These are phyloP conservation scores for Byssothecium circinans DNA, from an alignment of 2,329 filamentous ascomycete genomes.

Conservation along the genomic window DNA sequence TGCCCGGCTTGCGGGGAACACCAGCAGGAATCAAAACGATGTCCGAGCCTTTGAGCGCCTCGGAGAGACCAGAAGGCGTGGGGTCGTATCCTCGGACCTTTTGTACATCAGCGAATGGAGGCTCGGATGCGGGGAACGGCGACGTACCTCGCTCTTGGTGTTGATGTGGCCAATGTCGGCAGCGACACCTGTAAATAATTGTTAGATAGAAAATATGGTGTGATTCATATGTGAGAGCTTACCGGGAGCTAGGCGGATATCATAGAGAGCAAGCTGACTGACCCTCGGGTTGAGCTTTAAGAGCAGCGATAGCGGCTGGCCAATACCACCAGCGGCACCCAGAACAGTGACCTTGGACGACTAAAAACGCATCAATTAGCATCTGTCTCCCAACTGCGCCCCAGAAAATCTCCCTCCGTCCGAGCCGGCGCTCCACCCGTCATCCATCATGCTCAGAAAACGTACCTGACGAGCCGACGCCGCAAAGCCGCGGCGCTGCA, in stretches of 20 bases:
- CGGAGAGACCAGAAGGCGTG: slow-evolving; percentile 71
- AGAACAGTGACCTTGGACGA: slow-evolving; percentile 97
- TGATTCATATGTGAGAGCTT: slow-evolving; percentile 45
- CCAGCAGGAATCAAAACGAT: slow-evolving; percentile 97
- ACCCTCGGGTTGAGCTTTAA: slow-evolving; percentile 98
- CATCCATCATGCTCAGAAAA: slow-evolving; percentile 10
- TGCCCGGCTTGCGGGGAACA: slow-evolving; percentile 98
- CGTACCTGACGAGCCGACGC: slow-evolving; percentile 55
- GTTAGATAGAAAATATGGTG: slow-evolving; percentile 16
- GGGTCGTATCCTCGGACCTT: slow-evolving; percentile 86
- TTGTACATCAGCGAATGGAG: slow-evolving; percentile 24
- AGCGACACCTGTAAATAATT: slow-evolving; percentile 73
- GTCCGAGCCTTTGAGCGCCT: slow-evolving; percentile 82
- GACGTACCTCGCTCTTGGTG: slow-evolving; percentile 78
- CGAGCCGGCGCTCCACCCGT: slow-evolving; percentile 13
- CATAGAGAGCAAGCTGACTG: slow-evolving; percentile 92
- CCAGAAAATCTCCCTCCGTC: background rate
- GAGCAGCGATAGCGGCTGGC: slow-evolving; percentile 94
- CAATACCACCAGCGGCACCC: slow-evolving; percentile 96
- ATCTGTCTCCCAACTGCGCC: slow-evolving; percentile 15
- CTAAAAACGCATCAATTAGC: slow-evolving; percentile 53
- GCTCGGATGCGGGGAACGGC: slow-evolving; percentile 6
- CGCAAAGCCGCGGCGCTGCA: slow-evolving; percentile 57
- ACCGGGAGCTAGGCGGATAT: slow-evolving; percentile 94
- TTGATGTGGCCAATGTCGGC: slow-evolving; percentile 99